Evolutionary conservation across 768 basidiomycete species (phyloP), one percentile per base, ranked within the genome.

Genomic region (Agrocybe chaxingu): DNA sequence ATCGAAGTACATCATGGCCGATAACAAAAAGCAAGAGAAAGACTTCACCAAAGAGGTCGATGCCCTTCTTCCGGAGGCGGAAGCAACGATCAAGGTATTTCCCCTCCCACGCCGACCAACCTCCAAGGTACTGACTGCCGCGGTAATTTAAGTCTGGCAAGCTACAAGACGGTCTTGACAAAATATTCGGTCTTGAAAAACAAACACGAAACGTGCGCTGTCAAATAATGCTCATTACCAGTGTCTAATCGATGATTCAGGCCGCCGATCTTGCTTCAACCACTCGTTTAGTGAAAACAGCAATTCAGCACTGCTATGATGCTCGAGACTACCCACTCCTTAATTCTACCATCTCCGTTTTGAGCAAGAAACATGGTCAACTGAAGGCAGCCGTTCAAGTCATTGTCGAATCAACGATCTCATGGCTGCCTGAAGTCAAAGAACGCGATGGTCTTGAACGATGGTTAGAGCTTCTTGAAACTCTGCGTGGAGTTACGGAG

Each of bases 351-450:
- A 76, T 92, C 51, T 77, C 73, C 32, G 42, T 81, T 12, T 70
- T 97, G 57, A 87, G 87, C 70, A 98, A 97, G 79, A 98, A 98
- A 62, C 97, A 98, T 67, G 96, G 97, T 0, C 97, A 99, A 64
- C 75, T 98, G 56, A 95, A 98, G 66, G 89, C 79, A 44, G 89
- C 85, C 1, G 83, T 95, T 9, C 90, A 94, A 61, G 80, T 84
- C n/a, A 87, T 99, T 63, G 94, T 98, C 8, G 95, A 98, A 62
- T 81, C 82, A 53, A 78, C 82, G 3, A 88, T 95, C 72, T 72
- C 70, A 3, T 98, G 90, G 86, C 70, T 98, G 42, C 83, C 87
- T 9, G 84, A 86, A 45, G 77, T 95, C 50, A 85, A 84, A 60
- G 66, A 79, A 60, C 69, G 74, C 38, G 78, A 85, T 56, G 89